Evolutionary conservation across 371 early-diverging fungal species (phyloP), one percentile per base, ranked within the genome.

Genomic region (Zychaea mexicana): DNA sequence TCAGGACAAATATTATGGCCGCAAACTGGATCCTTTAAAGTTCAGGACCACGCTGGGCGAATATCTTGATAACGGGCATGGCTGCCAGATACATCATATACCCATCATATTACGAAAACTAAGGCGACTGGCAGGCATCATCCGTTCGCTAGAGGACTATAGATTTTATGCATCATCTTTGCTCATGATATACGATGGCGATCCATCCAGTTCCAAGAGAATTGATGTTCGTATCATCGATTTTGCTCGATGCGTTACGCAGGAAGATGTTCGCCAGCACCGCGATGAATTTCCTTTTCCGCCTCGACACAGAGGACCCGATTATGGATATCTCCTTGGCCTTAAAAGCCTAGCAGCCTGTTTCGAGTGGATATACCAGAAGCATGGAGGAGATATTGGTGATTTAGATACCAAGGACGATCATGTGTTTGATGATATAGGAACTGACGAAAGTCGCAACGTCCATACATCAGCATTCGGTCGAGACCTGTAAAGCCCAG

Each of bases 1-100:
- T 71, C 89, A 93, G 62, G 94, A 96, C 81, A 98, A 98, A 73
- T 98, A 98, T 73, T 90, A 89, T 65, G 98, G 98, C 9, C 89
- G 98, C 3, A 87, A 87, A 45, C 79, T 98, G 56, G 86, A 87
- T 45, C 85, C 88, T 21, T 77, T 80, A 28, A 87, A 90, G 5
- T 94, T 98, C 57, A 84, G 90, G 52, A 84, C 90, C 33, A 83
- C 94, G 2, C 77, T 98, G n/a, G 75, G 85, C 3, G 86, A 89
- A 52, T 98, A 93, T 61, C 76, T 98, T 5, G 90, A 95, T 68
- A 92, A 95, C 66, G 94, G 94, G 5, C 69, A 82, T 4, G 73
- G 76, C 27, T 83, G 93, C 31, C 82, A 90, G 26, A 82, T 89
- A 9, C 87, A 88, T 36, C 90, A 91, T 77, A 92, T 98, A 65